Base-by-base conservation (phyloP, 352 stramenopile genomes). In the Globisporangium cylindrosporum region DNA sequence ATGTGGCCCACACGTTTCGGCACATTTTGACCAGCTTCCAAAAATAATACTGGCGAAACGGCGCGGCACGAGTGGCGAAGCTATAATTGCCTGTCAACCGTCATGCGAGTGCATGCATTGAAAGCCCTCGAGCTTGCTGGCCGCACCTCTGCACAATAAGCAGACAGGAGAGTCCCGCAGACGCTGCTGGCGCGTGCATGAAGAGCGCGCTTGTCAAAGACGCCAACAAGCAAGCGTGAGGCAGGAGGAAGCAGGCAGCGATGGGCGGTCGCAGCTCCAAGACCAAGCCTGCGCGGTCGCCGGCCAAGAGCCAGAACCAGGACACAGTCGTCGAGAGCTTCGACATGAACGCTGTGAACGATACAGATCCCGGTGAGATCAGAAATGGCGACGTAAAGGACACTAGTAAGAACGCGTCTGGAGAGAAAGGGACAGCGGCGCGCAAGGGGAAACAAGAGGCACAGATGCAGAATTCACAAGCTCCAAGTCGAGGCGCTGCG, bases 211-310 rank as follows among this genome's bases (percentile, higher is more conserved):
- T 59, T 12, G 15, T 7, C 3, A 9, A 12, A 14, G 22, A 15
- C 10, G 53, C 43, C 27, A 29, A 66, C 14, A 61, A 43, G n/a
- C 38, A 59, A 65, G 46, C 27, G 55, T 55, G 54, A 69, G 43
- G 27, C 43, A 22, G 36, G 43, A 69, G 43, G 27, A 48, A 48
- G 38, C 15, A 48, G 38, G 46, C 12, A 38, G 32, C 53, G 66
- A 90, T 91, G 83, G 81, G 83, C 53, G 76, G 66, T 12, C 77
- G 64, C 67, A 79, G 69, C 75, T 92, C 80, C 73, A 92, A 91
- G 75, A 80, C 74, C 51, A 74, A 72, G 65, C 78, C 74, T 51
- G 48, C 25, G 18, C 36, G 38, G 32, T 29, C 62, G 8, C 32
- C 18, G 18, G 34, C 18, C 8, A 49, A 61, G 38, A 56, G 55